phyloP scores from a whole-genome alignment of 805 yeast species.

The Scheffersomyces coipomensis region DNA sequence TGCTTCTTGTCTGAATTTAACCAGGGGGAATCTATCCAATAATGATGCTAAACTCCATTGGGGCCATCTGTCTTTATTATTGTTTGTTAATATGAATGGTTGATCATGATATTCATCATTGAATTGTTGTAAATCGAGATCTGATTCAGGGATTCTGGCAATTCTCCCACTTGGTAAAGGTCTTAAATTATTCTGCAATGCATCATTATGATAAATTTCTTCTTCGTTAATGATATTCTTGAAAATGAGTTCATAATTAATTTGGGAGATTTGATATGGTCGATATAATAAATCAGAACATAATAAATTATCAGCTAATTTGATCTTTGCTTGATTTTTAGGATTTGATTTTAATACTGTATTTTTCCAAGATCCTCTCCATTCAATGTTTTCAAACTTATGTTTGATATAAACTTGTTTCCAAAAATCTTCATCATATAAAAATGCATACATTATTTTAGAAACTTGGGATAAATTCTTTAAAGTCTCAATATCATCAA shows the following conservation, averaged over 20 bases:
- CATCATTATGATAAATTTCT: constrained; percentile 21
- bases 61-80: constrained; percentile 52
- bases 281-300: constrained; percentile 79
- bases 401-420: constrained; percentile 47
- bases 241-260: constrained; percentile 55
- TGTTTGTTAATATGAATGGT: constrained; percentile 63
- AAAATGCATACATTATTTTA: constrained; percentile 66
- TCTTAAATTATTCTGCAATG: constrained; percentile 11
- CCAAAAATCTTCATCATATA: constrained; percentile 82
- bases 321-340: constrained; percentile 43
- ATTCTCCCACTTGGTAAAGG: constrained; percentile 40
- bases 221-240: constrained; percentile 49
- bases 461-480: constrained; percentile 57
- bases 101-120: constrained; percentile 41
- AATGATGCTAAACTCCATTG: constrained; percentile 57
- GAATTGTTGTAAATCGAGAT: constrained; percentile 47
- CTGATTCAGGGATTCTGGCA: constrained; percentile 48
- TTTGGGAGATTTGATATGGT: constrained; percentile 79
- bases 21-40: constrained; percentile 53
- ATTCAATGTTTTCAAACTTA: constrained; percentile 22
- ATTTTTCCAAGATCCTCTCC: constrained; percentile 84
- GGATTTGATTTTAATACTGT: constrained; percentile 45
- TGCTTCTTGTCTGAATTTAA: constrained; percentile 77
- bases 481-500: constrained; percentile 50
- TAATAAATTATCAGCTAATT: constrained; percentile 47